Evolutionary conservation across 768 basidiomycete species (phyloP), one percentile per base, ranked within the genome.

Genomic region (Russula ochroleuca): DNA sequence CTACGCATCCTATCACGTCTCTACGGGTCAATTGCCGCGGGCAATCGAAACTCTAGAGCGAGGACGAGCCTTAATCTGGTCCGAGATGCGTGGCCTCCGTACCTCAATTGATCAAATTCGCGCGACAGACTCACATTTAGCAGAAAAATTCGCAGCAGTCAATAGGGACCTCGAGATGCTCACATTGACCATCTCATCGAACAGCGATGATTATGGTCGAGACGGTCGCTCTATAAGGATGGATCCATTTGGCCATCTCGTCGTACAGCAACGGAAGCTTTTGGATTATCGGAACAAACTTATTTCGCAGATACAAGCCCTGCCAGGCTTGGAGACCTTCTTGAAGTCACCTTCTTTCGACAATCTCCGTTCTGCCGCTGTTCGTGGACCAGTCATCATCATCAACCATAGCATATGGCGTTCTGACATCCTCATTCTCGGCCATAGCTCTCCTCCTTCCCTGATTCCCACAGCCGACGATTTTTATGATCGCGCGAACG

Each of bases 401-500:
- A n/a, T 52, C 51, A 52, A 35, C 33, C 51, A 52, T n/a, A 35
- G 51, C 31, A 33, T 3, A 35, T 55, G 54, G 54, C 54, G 54
- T 28, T 41, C 54, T 2, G 54, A 55, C 25, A 55, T 55, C 8
- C 14, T 53, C 41, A n/a, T 52, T 17, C 21, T 33, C 47, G 50
- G 17, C 37, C 10, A 45, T 43, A 31, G 63, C 40, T 17, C 37
- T n/a, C 38, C 41, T 25, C 17, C 59, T 5, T 51, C 40, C 1
- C n/a, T 41, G n/a, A 52, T 85, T 75, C 81, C 83, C 1, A 84
- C 83, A 33, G 81, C 85, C 73, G 76, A 85, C 40, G 40, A 19
- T 28, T 55, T 55, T 13, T 41, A 28, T 41, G 38, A 5, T 13
- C 54, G 25, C 14, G 75, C 82, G 79, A 28, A 80, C 73, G 17